Evolutionary conservation across 129 eudicot genomes (phyloP), one percentile per base, ranked within the genome.

Genomic region (Tagetes patula): DNA sequence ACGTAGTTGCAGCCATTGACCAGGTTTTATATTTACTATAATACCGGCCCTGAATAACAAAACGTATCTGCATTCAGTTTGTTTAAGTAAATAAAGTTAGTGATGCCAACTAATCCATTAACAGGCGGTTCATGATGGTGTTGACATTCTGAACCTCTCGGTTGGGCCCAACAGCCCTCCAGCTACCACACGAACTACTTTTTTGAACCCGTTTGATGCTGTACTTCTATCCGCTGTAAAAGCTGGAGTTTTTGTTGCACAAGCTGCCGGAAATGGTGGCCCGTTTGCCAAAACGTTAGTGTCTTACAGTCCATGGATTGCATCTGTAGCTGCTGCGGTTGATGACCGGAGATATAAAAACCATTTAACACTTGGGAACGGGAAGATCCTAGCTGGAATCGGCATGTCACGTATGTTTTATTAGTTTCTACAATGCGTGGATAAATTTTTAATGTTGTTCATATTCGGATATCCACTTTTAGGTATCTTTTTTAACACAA

Each of bases 231-330:
- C 93, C 10, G 99, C 99, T 3, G 96, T 88, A 54, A 90, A 88
- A 82, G 89, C 99, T 13, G 97, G 99, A 65, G 95, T 94, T 7
- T 94, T 94, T 85, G 97, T 94, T 60, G 97, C 85, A 68, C 98
- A 93, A 79, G 98, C 98, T 34, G 95, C 96, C 6, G 98, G 98
- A 75, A 93, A 93, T 67, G 98, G 98, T 74, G 98, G 98, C 41
- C 98, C 98, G 39, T 93, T 83, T 67, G 79, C 98, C 3, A 93
- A 89, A 83, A 93, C 98, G 0, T 66, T 90, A 32, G 76, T 93
- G 73, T 93, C 98, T 56, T 93, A 93, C 63, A 94, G 99, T 78
- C 99, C 99, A 14, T 94, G 99, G 99, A 88, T 94, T 48, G 85
- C 83, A 62, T 86, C 99, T 67, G 93, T 94, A 38, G 99, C 97